Base-by-base conservation (phyloP, 2,329 filamentous ascomycete species). In the Westerdykella ornata region DNA sequence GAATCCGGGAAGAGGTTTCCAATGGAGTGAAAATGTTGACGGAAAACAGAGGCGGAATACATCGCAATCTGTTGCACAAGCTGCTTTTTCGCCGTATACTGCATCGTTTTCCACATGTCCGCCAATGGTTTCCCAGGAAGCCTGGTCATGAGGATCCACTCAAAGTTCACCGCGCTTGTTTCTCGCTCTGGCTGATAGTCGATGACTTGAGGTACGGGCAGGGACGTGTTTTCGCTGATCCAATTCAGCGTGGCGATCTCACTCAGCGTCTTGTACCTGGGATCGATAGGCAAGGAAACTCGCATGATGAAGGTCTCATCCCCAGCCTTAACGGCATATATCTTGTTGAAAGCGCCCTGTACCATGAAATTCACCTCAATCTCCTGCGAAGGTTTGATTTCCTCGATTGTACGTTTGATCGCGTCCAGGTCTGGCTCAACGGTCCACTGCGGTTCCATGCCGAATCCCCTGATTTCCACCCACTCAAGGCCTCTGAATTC, bases 251-350 rank as follows among this genome's bases (percentile, higher is more conserved):
- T 60, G 1, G 53, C 46, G 18, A 47, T 39, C 29, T 55, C 54
- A 35, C 47, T 52, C 32, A 48, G 15, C 1, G 49, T 52, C 32
- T 49, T 50, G 44, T 44, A 41, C 9, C 34, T 40, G 8, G 57
- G 57, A 6, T 51, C 39, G 4, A 52, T 47, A 0, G 57, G 53
- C 5, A 59, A 36, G 2, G 43, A 22, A 19, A 54, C 45, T 22
- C 57, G 55, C 43, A 61, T 42, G 15, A 60, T 74, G 44, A 34
- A 42, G n/a, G 18, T 33, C 16, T 30, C 26, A 22, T 42, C 29
- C 5, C 15, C 32, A n/a, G 13, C 31, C 19, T 31, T 18, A 2
- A 48, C 31, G 4, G 40, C 43, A 43, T 52, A 56, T n/a, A 46
- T 36, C 18, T 48, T 53, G 34, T 45, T 52, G 32, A 45, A 44